phyloP scores from a whole-genome alignment of 2,329 filamentous ascomycete genomes.

The Hypomyces rosellus region DNA sequence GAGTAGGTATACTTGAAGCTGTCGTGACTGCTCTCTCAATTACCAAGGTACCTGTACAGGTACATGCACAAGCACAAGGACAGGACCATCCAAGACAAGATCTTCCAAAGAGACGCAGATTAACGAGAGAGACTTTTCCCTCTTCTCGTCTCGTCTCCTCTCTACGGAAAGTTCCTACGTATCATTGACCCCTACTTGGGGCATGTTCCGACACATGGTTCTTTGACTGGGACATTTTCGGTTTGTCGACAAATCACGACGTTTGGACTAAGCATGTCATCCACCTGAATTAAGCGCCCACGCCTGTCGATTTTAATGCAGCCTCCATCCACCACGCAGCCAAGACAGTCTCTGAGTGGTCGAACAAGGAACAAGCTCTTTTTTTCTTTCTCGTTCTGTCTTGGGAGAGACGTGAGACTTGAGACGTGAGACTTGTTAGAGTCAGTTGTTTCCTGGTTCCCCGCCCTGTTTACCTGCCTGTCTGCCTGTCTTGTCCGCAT shows the following conservation, averaged over 20 bases:
- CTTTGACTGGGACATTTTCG: background rate
- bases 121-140: background rate
- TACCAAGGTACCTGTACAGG: background rate
- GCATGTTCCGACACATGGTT: background rate
- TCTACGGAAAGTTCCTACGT: too few species aligned
- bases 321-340: conserved; percentile 27
- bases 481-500: too few species aligned
- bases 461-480: too few species aligned
- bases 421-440: background rate
- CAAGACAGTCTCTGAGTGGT: conserved; percentile 14
- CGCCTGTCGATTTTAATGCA: conserved; percentile 46
- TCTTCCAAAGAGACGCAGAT: background rate
- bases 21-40: too few species aligned
- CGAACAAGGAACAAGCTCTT: conserved; percentile 4
- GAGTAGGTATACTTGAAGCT: background rate
- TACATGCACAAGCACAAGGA: background rate
- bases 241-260: conserved; percentile 23
- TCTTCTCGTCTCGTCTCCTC: background rate
- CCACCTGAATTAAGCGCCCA: conserved; percentile 50
- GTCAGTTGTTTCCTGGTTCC: too few species aligned
- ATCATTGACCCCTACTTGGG: too few species aligned
- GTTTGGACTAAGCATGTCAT: conserved; percentile 35
- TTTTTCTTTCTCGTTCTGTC: background rate
- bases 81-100: background rate
- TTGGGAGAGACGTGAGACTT: background rate